Evolutionary conservation across 2,329 filamentous ascomycete species (phyloP).

Genomic region (Ophiostoma ulmi): DNA sequence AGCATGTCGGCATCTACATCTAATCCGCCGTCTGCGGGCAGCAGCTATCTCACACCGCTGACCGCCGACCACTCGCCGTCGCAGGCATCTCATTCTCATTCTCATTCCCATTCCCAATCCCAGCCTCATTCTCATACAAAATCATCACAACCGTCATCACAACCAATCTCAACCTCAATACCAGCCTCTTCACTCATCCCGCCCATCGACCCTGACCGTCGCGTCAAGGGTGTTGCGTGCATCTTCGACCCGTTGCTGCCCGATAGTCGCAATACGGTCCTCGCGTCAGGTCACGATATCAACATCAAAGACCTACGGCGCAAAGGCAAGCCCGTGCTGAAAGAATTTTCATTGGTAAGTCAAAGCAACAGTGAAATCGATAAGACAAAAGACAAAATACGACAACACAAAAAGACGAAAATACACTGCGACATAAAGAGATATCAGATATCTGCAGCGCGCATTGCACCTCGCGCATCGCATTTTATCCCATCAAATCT

Average conservation of each 20-base stretch:
- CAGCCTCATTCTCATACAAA: not conserved
- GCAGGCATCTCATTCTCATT: slow-evolving; percentile 26
- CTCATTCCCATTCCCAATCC: not conserved
- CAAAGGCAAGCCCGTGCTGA: slow-evolving; percentile 55
- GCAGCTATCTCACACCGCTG: slow-evolving; percentile 48
- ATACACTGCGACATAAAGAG: not conserved
- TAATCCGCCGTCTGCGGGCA: slow-evolving; percentile 28
- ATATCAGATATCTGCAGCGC: slow-evolving; percentile 2
- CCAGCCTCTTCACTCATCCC: slow-evolving; percentile 37
- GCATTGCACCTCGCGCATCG: not conserved
- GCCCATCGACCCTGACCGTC: slow-evolving; percentile 34
- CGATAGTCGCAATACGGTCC: slow-evolving; percentile 31
- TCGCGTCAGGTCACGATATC: not conserved
- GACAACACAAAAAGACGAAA: not conserved
- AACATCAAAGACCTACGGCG: slow-evolving; percentile 45
- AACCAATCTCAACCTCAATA: not conserved
- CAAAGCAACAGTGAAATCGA: slow-evolving; percentile 29
- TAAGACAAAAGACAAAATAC: not conserved
- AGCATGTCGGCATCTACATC: slow-evolving; percentile 15
- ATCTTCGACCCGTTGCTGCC: slow-evolving; percentile 23
- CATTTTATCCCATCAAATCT: not conserved
- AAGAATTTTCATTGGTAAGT: slow-evolving; percentile 64
- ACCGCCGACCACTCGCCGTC: slow-evolving; percentile 51
- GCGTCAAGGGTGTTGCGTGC: not conserved
- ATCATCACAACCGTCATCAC: not conserved